Evolutionary conservation across 768 basidiomycete genomes (phyloP), one percentile per base, ranked within the genome.

Genomic region (Mycena polygramma): DNA sequence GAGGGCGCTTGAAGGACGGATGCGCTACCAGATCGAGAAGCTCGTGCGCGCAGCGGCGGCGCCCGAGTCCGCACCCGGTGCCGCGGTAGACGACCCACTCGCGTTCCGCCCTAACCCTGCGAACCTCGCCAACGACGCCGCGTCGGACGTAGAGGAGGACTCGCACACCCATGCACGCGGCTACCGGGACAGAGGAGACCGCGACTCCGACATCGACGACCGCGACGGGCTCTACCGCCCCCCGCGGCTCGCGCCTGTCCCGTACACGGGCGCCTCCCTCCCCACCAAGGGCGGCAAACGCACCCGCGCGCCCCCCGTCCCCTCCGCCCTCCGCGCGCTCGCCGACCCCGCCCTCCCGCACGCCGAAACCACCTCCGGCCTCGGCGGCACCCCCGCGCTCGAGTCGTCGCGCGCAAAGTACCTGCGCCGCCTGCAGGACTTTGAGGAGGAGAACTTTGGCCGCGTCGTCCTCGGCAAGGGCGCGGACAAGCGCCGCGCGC

Each of bases 1-100:
- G 57, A 92, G 92, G 68, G 86, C 89, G 0, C 86, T 99, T 26
- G 97, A 99, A 80, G 85, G 86, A 62, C 91, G 94, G 76, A 93
- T 99, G 87, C 90, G 88, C 57, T 98, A 99, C 79, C 98, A 99
- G 79, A 95, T 99, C 75, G 96, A 98, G 74, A 98, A 99, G 78
- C 88, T 99, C 20, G 88, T 97, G 35, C 87, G 89, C 69, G 80
- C 94, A 7, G 92, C 95, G 1, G 89, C 92, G 66, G 91, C 93
- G 73, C 82, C 85, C 20, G 80, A 83, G 26, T 82, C 77, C 58
- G 75, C 46, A 24, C 30, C 59, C 11, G 35, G 45, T 13, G 59
- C 46, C 1, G 59, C 35, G 7, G 59, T 60, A 4, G 59, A 60
- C 45, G 59, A 60, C 46, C 59, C 59, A 9, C 59, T 60, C n/a